Evolutionary conservation across 73 alveolate species (phyloP), one percentile per base, ranked within the genome.

Genomic region (Urostyla sp.): DNA sequence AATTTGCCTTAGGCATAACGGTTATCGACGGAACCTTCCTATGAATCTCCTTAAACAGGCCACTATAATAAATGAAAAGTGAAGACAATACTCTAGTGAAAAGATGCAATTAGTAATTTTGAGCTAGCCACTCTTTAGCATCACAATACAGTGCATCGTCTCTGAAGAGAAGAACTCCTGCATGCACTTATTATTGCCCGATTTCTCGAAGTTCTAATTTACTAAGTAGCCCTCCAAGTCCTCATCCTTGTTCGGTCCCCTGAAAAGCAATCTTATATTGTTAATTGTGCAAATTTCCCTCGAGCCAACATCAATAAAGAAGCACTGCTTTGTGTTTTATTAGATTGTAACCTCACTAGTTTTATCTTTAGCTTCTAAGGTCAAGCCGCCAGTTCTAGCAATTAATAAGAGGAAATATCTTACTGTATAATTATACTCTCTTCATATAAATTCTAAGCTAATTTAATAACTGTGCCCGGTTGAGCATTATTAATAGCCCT

Each of bases 261-360:
- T 67, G 50, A 56, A 40, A 8, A 81, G 67, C 82, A 81, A 67
- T 51, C 74, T 81, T 1, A 67, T 51, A 10, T 56, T 56, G 49
- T 66, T 67, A 38, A 81, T 81, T 1, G 61, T 52, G 38, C 58
- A 34, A 8, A 54, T 23, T 23, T 59, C 77, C 30, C 57, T 80
- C 21, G 57, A 53, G 3, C n/a, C 37, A 28, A 60, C 18, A n/a
- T 81, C 55, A 3, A 81, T 45, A n/a, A 36, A 28, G 23, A 81
- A 28, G 80, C 84, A 66, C 0, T 79, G 79, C 26, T 67, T 44
- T 0, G 52, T 52, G 34, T 81, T 15, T 27, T 78, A 23, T 18
- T 67, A 21, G 26, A 86, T 16, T 13, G 94, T 86, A 5, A 86
- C 85, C 21, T 86, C 94, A 11, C 94, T 90, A 30, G 87, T 69